Evolutionary conservation across 2,329 filamentous ascomycete genomes (phyloP), one percentile per base, ranked within the genome.

Genomic region (Ambrosiella beaveri): DNA sequence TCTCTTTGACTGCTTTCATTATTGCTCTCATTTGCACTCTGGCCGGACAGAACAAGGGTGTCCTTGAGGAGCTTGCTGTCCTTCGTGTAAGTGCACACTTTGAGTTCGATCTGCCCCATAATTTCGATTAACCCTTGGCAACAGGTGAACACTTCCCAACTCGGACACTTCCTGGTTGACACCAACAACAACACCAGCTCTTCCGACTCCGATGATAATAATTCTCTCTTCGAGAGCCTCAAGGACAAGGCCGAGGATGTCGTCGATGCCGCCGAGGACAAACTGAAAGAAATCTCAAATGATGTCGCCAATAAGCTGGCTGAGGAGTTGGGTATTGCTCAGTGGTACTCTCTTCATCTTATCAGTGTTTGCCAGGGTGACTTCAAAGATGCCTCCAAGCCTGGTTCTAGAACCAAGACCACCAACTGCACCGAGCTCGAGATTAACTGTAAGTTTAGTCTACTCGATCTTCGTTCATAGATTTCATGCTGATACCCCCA

Each of bases 271-370:
- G 57, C 51, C 61, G 61, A 63, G 37, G 65, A 67, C 62, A 67
- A 66, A 54, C 41, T 61, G 5, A 51, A 39, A 7, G 54, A 59
- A 2, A 44, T 57, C n/a, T 49, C 75, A 60, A 71, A 72, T 62
- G 66, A 72, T 38, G 64, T 74, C 39, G 66, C 67, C 4, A 68
- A 71, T 58, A 67, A 71, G 7, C 61, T 72, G 44, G 70, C 70
- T 41, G 73, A 71, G 58, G 63, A 71, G 56, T 66, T 77, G 36
- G 74, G 74, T 27, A 71, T 77, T 58, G 69, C 71, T 0, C 68
- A 77, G 61, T 77, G 75, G 75, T 77, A 77, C 63, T 76, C 74
- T 13, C 61, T 77, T 37, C 75, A 77, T 62, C 62, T 77, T 63
- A 73, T 74, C 72, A 68, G 70, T 44, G 65, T 68, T 3, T 77